Percentiles rank a stretch among this genome's conserved stretches.
phyloP scores from a whole-genome alignment of 2,329 filamentous ascomycete genomes.

The Diaporthe batatas region DNA sequence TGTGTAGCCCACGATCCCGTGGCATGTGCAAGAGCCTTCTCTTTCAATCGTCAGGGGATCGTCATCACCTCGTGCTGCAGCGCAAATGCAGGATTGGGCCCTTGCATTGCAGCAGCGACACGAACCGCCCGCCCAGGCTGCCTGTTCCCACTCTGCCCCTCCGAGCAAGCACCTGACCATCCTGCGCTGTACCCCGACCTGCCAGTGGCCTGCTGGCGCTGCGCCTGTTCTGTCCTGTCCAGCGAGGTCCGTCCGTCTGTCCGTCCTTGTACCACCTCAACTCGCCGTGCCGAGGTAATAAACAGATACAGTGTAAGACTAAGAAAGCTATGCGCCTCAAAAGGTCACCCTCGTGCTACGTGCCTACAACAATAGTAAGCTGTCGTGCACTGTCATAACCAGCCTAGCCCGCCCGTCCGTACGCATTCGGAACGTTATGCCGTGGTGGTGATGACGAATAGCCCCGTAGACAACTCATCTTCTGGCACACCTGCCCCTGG shows the following conservation, averaged over 20 bases:
- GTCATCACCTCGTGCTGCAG: slow-evolving; percentile 16
- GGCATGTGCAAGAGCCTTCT: neutral
- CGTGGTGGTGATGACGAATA: slow-evolving; percentile 18
- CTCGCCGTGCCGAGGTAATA: slow-evolving; percentile 18
- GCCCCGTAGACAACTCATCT: neutral
- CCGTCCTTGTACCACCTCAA: neutral
- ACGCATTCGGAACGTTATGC: slow-evolving; percentile 7
- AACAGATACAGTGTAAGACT: neutral
- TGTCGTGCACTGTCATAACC: neutral
- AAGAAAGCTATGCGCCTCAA: neutral
- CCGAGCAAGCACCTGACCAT: slow-evolving; percentile 19
- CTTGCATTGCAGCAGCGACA: slow-evolving; percentile 17
- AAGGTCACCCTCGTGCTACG: neutral
- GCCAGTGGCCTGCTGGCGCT: neutral
- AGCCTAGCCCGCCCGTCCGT: neutral
- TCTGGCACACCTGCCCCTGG: neutral
- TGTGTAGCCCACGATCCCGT: slow-evolving; percentile 5
- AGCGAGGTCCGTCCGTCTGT: too few species aligned
- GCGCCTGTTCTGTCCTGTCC: neutral
- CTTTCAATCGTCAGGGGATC: neutral
- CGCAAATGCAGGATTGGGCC: slow-evolving; percentile 5
- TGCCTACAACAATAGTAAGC: neutral
- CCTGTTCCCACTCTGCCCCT: slow-evolving; percentile 1
- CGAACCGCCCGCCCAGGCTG: neutral
- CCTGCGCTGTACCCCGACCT: neutral